Percentiles rank a stretch among this genome's conserved stretches.
phyloP scores from a whole-genome alignment of 2,329 filamentous ascomycete genomes.

The Aspergillus bombycis region DNA sequence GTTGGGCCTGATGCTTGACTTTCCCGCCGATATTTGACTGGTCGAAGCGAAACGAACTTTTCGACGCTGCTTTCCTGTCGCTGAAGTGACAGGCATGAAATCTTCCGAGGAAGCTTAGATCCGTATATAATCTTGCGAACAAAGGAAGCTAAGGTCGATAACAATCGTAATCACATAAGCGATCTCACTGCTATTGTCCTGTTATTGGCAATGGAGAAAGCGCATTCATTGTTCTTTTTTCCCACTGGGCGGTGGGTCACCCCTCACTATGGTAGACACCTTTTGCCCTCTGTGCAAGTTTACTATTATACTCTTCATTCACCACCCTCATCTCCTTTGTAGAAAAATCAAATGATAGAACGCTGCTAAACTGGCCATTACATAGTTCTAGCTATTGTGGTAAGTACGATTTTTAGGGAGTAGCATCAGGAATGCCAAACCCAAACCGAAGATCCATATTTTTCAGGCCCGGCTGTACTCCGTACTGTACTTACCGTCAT shows the following conservation, averaged over 20 bases:
- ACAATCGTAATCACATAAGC: neutral
- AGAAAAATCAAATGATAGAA: neutral
- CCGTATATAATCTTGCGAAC: neutral
- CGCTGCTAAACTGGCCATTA: neutral
- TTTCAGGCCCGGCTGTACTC: neutral
- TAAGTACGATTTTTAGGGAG: neutral
- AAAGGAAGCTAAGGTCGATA: neutral
- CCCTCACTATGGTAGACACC: constrained; percentile 3
- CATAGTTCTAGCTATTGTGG: neutral
- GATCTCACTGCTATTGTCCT: constrained; percentile 8
- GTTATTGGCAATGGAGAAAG: neutral
- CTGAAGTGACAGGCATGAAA: constrained; percentile 39
- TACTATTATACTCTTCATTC: neutral
- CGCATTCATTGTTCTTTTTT: constrained; percentile 20
- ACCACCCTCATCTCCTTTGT: neutral
- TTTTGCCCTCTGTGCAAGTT: constrained; percentile 17
- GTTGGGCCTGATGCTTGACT: constrained; percentile 14
- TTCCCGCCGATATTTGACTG: constrained; percentile 26
- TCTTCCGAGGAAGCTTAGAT: neutral
- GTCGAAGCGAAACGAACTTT: constrained; percentile 43
- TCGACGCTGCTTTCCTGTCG: constrained; percentile 39
- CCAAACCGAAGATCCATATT: neutral
- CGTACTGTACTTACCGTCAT: neutral
- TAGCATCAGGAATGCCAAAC: neutral
- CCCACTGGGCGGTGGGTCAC: constrained; percentile 2